Conservation (phyloP, 805 yeast species). For the Yamadazyma nakazawae region DNA sequence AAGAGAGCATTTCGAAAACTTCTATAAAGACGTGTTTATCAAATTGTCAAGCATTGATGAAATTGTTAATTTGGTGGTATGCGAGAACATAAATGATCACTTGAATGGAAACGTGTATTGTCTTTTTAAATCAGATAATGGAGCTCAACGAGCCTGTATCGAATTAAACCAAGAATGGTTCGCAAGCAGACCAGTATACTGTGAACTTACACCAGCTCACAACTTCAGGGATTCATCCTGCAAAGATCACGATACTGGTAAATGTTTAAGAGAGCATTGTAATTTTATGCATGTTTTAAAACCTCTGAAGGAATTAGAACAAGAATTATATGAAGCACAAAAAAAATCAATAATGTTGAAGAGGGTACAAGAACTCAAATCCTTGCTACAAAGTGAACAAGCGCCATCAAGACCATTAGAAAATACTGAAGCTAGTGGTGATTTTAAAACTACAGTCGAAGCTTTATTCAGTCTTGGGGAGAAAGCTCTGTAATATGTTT, state of each 20-base stretch:
- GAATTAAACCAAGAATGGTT: slow-evolving; percentile 80
- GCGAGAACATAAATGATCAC: slow-evolving; percentile 82
- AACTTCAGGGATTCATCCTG: slow-evolving; percentile 73
- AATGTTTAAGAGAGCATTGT: slow-evolving; percentile 77
- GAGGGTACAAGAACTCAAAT: slow-evolving; percentile 13
- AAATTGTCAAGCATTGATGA: slow-evolving; percentile 52
- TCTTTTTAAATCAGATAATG: slow-evolving; percentile 50
- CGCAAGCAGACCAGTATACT: slow-evolving; percentile 69
- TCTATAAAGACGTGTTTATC: slow-evolving; percentile 68
- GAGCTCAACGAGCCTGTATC: slow-evolving; percentile 59
- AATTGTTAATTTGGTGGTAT: slow-evolving; percentile 63
- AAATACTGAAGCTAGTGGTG: neutral
- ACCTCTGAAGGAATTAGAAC: slow-evolving; percentile 46
- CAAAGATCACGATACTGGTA: slow-evolving; percentile 58
- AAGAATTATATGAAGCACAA: slow-evolving; percentile 39
- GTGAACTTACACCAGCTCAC: slow-evolving; percentile 74
- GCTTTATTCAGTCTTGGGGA: slow-evolving; percentile 9
- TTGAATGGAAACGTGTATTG: slow-evolving; percentile 84
- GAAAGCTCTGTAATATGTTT: neutral
- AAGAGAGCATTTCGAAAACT: slow-evolving; percentile 52
- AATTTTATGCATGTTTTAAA: slow-evolving; percentile 78
- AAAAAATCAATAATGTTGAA: slow-evolving; percentile 24
- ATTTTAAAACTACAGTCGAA: slow-evolving; percentile 13
- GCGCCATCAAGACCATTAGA: neutral
- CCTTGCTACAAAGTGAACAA: neutral